These are phyloP conservation scores for Alternaria consortialis DNA, from an alignment of 2,329 filamentous ascomycete genomes.

Conservation along the genomic window DNA sequence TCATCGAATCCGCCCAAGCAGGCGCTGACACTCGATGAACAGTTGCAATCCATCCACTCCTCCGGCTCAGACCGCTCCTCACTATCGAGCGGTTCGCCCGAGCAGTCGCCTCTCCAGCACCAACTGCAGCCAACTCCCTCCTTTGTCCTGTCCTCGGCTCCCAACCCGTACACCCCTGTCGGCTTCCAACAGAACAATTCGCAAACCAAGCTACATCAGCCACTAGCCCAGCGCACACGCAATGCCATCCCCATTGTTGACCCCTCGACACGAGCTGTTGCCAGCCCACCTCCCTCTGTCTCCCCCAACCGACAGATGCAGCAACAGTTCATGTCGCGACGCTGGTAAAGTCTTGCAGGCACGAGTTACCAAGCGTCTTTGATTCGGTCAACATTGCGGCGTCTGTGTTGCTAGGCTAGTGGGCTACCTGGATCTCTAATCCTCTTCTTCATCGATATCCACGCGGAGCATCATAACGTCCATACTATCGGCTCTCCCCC, in stretches of 20 bases:
- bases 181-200: constrained; percentile 64
- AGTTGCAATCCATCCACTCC: constrained; percentile 92
- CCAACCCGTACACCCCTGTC: constrained; percentile 65
- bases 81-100: constrained; percentile 91
- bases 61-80: constrained; percentile 92
- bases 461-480: constrained; percentile 51
- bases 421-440: constrained; percentile 52
- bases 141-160: constrained; percentile 73
- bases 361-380: constrained; percentile 41
- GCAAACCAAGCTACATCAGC: constrained; percentile 86
- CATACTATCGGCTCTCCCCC: constrained; percentile 51
- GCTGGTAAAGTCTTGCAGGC: constrained; percentile 56
- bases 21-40: constrained; percentile 50
- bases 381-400: constrained; percentile 46
- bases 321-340: constrained; percentile 60
- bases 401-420: constrained; percentile 53
- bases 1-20: constrained; percentile 32
- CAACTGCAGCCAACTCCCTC: constrained; percentile 75
- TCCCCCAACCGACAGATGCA: constrained; percentile 70
- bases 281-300: constrained; percentile 82
- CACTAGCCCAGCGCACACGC: constrained; percentile 84
- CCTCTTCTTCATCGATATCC: constrained; percentile 48
- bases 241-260: constrained; percentile 99
- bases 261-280: constrained; percentile 88
- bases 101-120: constrained; percentile 89